Evolutionary conservation across 2,329 filamentous ascomycete genomes (phyloP), one percentile per base, ranked within the genome.

Genomic region (Paecilomyces formosus): DNA sequence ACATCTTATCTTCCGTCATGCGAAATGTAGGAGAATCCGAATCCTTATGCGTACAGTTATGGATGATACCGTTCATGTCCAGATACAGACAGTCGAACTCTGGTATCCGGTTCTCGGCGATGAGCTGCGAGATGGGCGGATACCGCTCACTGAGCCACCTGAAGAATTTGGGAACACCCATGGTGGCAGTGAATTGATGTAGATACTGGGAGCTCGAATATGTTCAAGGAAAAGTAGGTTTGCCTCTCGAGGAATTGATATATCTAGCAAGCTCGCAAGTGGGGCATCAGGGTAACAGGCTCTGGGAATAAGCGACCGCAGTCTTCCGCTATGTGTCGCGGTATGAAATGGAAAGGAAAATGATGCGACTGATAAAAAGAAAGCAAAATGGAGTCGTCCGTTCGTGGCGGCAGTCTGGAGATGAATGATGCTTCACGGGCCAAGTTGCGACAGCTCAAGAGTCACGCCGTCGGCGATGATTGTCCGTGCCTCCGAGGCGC

Each of bases 71-170:
- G 77, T 99, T 99, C 94, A 99, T 99, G 71, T 79, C 78, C 51
- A 78, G 70, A 65, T 99, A 99, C 62, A 99, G 86, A 76, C 90
- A 94, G 77, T 99, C 94, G 78, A 99, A 99, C 77, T 99, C 95
- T 64, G 94, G 94, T 76, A 99, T 99, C 68, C 94, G 89, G 76
- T 97, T 99, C 80, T 99, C 94, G 57, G 93, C 92, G 72, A 99
- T 99, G 69, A 99, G 82, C 81, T 97, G 93, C 56, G 94, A 99
- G 75, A 99, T 99, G 62, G 94, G 87, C 58, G 94, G 94, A 84
- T 99, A 99, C 68, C 95, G 88, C 85, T 99, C 95, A 61, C 92
- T 97, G 82, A 99, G 89, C 94, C 95, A 99, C 84, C 94, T 85
- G 81, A 96, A 96, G 81, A 96, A 96, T 74, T 96, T 96, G 72